phyloP scores from a whole-genome alignment of 2,329 filamentous ascomycete genomes.

The Dothidotthia symphoricarpi region DNA sequence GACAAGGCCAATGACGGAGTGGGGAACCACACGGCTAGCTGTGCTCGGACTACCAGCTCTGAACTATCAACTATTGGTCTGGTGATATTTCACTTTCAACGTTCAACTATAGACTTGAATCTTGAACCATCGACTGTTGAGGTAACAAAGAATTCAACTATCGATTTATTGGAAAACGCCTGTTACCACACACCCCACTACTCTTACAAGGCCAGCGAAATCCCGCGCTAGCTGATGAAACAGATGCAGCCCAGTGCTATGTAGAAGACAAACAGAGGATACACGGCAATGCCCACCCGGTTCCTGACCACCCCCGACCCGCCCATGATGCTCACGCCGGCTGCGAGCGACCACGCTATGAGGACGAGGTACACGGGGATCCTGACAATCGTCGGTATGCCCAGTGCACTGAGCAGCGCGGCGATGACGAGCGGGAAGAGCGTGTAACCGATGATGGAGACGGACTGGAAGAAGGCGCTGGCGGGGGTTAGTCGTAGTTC shows the following conservation, averaged over 20 bases:
- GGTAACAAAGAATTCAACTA: too few relatives aligned
- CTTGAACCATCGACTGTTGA: too few relatives aligned
- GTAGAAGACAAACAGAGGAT: conserved; percentile 94
- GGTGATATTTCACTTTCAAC: too few relatives aligned
- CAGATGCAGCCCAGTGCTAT: conserved; percentile 88
- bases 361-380: conserved; percentile 90
- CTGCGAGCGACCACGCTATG: conserved; percentile 88
- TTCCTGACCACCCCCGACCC: conserved; percentile 96
- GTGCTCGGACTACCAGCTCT: too few relatives aligned
- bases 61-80: too few relatives aligned
- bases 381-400: conserved; percentile 73
- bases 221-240: conserved; percentile 75
- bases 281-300: conserved; percentile 88
- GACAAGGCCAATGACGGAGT: conserved; percentile 32
- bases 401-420: conserved; percentile 79
- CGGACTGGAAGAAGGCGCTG: conserved; percentile 95
- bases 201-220: conserved; percentile 4
- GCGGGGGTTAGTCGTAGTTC: not conserved
- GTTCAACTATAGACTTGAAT: too few relatives aligned
- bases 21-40: conserved; percentile 8
- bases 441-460: conserved; percentile 98
- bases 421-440: conserved; percentile 96
- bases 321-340: conserved; percentile 91
- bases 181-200: too few relatives aligned
- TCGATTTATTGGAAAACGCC: too few relatives aligned